Evolutionary conservation across 345 rosid species (phyloP), one percentile per base, ranked within the genome.

Genomic region (Barbarea vulgaris): DNA sequence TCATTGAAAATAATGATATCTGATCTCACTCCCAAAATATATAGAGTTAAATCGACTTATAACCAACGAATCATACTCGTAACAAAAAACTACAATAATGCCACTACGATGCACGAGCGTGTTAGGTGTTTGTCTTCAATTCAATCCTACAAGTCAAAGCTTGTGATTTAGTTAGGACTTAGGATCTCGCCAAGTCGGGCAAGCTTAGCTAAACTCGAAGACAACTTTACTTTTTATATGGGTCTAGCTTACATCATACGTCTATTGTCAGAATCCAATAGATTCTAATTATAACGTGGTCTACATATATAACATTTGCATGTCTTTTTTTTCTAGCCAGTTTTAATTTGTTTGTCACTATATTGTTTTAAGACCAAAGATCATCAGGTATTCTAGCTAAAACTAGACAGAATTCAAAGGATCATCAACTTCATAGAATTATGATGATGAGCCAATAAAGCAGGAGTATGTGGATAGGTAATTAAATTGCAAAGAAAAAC

Each of bases 21-120:
- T 59, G 75, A 47, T 59, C 27, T 59, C 50, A 47, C 53, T 9
- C 61, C 63, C 11, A 27, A 73, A 72, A 52, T 51, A 51, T 27
- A 30, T 37, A 30, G 63, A 73, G 44, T 63, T 52, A 63, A 53
- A 73, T 72, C 54, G 77, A 73, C 70, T 10, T 64, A 53, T 63
- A 73, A 52, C 77, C 34, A 61, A 51, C 61, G 13, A 18, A 52
- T 64, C 69, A 51, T 30, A 61, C 30, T 11, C 36, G 10, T 50
- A 30, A 72, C 62, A 24, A 8, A 8, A 59, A 48, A 22, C 22
- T 55, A 42, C 64, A 56, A 58, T 31, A 58, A 44, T 28, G 56
- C 57, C 64, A 57, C 33, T 56, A 44, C 19, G 12, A 36, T 44
- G 24, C 19, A 59, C 67, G 21, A 24, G 33, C 14, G 44, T 14